phyloP scores from a whole-genome alignment of 306 rosid genomes.

The Canavalia gladiata region DNA sequence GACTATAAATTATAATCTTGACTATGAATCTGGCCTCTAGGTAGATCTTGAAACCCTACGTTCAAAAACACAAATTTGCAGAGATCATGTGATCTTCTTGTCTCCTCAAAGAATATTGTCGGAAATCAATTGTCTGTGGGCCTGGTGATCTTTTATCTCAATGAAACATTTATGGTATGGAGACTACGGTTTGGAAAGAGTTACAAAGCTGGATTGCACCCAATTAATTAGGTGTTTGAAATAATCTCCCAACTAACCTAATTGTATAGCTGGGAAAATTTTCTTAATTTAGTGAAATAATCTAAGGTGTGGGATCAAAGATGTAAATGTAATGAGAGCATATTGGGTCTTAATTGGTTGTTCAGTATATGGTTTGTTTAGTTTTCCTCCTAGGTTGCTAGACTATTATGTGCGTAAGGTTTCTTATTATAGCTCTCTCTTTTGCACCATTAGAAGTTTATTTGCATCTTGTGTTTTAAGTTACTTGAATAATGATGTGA shows the following conservation, averaged over 20 bases:
- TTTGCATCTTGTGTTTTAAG: constrained; percentile 40
- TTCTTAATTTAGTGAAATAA: constrained; percentile 31
- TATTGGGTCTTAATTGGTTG: not conserved
- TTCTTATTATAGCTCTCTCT: constrained; percentile 41
- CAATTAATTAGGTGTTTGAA: constrained; percentile 33
- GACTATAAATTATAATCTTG: not conserved
- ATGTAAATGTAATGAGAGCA: not conserved
- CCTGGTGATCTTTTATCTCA: constrained; percentile 41
- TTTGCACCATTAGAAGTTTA: constrained; percentile 35
- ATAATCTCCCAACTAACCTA: constrained; percentile 39
- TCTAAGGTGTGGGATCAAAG: constrained; percentile 30
- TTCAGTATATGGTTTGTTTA: constrained; percentile 34
- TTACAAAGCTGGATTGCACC: constrained; percentile 32
- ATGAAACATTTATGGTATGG: constrained; percentile 4
- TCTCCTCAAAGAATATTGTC: constrained; percentile 50
- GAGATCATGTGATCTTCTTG: constrained; percentile 50
- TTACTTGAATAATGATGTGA: constrained; percentile 35
- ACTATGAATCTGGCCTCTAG: not conserved
- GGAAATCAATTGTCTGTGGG: constrained; percentile 49
- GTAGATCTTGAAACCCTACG: constrained; percentile 29
- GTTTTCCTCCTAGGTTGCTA: constrained; percentile 41
- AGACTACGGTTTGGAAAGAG: constrained; percentile 38
- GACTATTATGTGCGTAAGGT: constrained; percentile 31
- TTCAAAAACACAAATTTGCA: constrained; percentile 41
- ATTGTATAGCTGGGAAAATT: constrained; percentile 1